Conservation (phyloP, 176 grass and related monocot species). For the Rhynchospora tenuis region DNA sequence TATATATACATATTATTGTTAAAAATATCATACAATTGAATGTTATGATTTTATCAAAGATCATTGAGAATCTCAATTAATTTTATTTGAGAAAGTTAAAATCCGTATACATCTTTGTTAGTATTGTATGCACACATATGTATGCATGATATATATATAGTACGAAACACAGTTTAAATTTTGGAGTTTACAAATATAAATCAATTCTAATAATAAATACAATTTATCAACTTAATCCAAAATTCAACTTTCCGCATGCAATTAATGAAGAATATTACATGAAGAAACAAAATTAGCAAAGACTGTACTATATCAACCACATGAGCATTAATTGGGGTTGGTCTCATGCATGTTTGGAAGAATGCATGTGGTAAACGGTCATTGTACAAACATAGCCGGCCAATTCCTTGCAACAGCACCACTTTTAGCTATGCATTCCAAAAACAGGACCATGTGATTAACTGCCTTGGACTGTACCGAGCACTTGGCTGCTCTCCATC, state of each 20-base stretch:
- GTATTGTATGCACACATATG: no score
- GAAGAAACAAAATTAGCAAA: background rate
- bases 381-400: conserved; percentile 24
- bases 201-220: no score
- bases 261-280: background rate
- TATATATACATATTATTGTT: no score
- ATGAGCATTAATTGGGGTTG: conserved; percentile 25
- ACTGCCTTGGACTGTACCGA: background rate
- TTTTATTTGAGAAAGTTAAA: no score
- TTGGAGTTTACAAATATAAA: no score
- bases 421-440: background rate
- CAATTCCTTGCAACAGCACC: conserved; percentile 15
- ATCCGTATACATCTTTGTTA: no score
- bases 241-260: background rate
- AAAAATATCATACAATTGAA: no score
- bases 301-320: background rate
- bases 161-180: no score
- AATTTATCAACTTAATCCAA: background rate
- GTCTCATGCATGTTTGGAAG: background rate
- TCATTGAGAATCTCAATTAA: no score
- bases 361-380: conserved; percentile 21
- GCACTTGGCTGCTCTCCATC: conserved; percentile 9
- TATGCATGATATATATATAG: no score
- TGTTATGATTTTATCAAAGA: no score
- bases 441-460: conserved; percentile 21